Evolutionary conservation across 352 stramenopile genomes (phyloP).

Genomic region (Pythium dissotocum): DNA sequence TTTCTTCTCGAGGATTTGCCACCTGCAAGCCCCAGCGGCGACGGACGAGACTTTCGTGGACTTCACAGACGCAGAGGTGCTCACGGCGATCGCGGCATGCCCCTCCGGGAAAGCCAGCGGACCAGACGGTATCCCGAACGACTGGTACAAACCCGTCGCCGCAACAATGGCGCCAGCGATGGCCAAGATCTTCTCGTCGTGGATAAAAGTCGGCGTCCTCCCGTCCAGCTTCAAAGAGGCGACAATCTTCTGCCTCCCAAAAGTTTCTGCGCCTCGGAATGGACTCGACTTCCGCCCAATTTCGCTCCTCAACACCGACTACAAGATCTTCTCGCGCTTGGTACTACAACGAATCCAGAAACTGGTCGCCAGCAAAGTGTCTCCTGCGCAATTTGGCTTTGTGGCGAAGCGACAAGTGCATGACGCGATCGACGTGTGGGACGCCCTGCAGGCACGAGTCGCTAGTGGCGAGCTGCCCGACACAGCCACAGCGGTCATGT

Average conservation of each 20-base stretch:
- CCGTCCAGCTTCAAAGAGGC: conserved; percentile 3
- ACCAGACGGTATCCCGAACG: conserved; percentile 11
- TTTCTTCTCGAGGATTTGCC: not conserved
- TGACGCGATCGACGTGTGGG: conserved; percentile 7
- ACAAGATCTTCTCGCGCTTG: conserved; percentile 17
- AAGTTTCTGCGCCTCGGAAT: not conserved
- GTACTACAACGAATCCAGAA: not conserved
- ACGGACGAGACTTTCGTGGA: not conserved
- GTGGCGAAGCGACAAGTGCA: not conserved
- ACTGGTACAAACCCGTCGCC: conserved; percentile 5
- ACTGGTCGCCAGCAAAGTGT: no score
- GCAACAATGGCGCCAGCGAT: not conserved
- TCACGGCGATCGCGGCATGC: not conserved
- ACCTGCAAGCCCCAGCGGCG: no score
- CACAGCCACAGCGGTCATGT: not conserved
- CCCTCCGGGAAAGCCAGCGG: conserved; percentile 8
- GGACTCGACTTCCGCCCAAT: conserved; percentile 14
- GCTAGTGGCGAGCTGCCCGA: not conserved
- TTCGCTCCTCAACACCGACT: conserved; percentile 16
- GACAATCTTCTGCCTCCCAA: conserved; percentile 10
- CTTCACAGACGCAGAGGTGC: no score
- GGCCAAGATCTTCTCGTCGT: not conserved
- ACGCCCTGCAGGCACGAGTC: not conserved
- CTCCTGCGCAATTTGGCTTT: not conserved
- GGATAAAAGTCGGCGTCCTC: not conserved